These are phyloP conservation scores for Eucalyptus pumila DNA, from an alignment of 345 rosid genomes.

Conservation along the genomic window DNA sequence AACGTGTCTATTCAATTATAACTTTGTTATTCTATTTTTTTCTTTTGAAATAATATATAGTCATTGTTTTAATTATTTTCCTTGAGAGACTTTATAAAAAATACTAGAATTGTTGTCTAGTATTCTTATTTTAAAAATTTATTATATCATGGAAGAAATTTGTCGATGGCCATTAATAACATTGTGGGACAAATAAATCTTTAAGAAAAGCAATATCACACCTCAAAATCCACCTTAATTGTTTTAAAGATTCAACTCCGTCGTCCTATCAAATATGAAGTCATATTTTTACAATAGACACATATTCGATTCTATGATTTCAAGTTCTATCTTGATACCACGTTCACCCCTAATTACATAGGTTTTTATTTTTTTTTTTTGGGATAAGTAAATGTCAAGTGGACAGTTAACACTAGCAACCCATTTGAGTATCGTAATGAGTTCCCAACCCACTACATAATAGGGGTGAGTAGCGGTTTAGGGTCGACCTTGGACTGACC, in stretches of 20 bases:
- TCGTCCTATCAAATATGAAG: accelerated
- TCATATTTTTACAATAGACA: accelerated
- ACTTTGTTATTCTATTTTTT: too few relatives aligned
- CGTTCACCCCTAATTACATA: accelerated
- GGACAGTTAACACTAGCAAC: accelerated
- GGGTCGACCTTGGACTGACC: too few relatives aligned
- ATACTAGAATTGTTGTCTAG: accelerated
- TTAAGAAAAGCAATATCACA: accelerated
- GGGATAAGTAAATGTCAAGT: background rate
- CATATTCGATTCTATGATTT: accelerated
- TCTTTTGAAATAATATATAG: too few relatives aligned
- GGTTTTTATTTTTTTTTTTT: background rate
- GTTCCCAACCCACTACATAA: accelerated
- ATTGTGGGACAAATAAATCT: accelerated
- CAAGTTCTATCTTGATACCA: background rate
- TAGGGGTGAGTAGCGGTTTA: too few relatives aligned
- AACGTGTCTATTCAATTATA: too few relatives aligned
- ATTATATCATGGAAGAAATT: accelerated
- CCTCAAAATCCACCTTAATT: accelerated
- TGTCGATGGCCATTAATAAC: accelerated
- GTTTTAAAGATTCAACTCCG: accelerated
- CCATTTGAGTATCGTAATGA: accelerated
- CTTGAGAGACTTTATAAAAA: accelerated
- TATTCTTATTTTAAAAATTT: too few relatives aligned
- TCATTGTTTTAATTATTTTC: too few relatives aligned